Percentiles rank a stretch among this genome's conserved stretches.
Conservation (phyloP, 306 rosid genomes). For the Gleditsia sinensis region DNA sequence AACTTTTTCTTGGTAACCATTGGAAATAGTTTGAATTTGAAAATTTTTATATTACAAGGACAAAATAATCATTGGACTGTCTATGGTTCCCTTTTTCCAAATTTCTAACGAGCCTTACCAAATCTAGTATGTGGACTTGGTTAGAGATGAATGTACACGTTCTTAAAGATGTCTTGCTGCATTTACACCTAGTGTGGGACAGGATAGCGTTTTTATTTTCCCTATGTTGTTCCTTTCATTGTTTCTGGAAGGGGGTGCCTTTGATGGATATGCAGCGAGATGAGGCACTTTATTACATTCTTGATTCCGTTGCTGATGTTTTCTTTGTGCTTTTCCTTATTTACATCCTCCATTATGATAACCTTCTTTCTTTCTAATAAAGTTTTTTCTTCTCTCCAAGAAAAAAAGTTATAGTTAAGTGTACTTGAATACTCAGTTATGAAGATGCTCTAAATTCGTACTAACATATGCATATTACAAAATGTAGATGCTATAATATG, state of each 20-base stretch:
- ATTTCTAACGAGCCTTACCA: background rate
- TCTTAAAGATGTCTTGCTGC: no score
- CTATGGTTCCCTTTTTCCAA: background rate
- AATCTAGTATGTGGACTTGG: background rate
- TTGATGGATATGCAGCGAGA: no score
- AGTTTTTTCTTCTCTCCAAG: background rate
- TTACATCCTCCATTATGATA: no score
- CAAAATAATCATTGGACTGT: background rate
- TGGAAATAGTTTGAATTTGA: background rate
- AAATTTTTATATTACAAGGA: background rate
- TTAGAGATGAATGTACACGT: no score
- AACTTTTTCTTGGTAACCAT: background rate
- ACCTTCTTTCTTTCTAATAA: background rate
- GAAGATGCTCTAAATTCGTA: conserved; percentile 13
- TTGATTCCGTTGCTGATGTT: no score
- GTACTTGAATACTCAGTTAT: conserved; percentile 25
- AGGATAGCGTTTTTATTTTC: no score
- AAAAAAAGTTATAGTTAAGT: background rate
- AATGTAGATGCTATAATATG: conserved; percentile 21
- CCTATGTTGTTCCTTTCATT: no score
- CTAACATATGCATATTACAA: conserved; percentile 5
- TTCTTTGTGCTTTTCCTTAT: no score
- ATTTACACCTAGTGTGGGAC: no score
- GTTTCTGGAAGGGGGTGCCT: no score
- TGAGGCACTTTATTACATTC: no score